Base-by-base conservation (phyloP, 2,329 filamentous ascomycete species). In the Paraconiothyrium sp. region DNA sequence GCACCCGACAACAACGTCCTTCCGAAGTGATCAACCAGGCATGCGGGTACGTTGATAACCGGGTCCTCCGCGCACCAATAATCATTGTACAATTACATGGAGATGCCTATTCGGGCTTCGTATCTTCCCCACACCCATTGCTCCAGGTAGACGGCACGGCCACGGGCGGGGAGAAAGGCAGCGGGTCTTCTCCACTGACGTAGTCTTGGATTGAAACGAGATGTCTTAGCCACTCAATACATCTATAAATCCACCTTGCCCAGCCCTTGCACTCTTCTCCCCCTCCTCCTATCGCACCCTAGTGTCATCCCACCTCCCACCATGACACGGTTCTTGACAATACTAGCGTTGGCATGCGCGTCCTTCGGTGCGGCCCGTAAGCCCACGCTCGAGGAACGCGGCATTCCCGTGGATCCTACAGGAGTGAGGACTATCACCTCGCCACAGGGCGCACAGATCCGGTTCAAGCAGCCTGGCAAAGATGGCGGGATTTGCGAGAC, bases 401-500 rank as follows among this genome's bases (percentile, higher is more conserved):
- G 69, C 20, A 71, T 74, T n/a, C 74, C 74, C 16, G 70, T 69
- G 27, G 72, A 77, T 51, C 67, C 74, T 9, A 67, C 67, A 13
- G 73, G 73, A 27, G 68, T 77, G 4, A 75, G 60, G 50, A 76
- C 74, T 0, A 74, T 78, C 35, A 76, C 70, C 3, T 77, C 74
- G 9, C 67, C 72, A 11, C 72, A 76, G 46, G 75, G 75, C n/a
- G 75, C 74, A 10, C 65, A 69, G 32, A 76, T 77, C 37, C 66
- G 71, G 9, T 78, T 72, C 69, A 78, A 78, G 62, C 74, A 78
- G 54, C 74, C 75, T 11, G 75, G 75, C 8, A 78, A 78, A 49
- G 65, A 68, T 78, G 72, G 47, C 78, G 72, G 48, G 78, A 84
- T 75, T 54, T 88, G 61, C 78, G 84, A 72, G 65, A 76, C 70